Evolutionary conservation across 495 filamentous ascomycete species (phyloP).

Genomic region (Talaromyces proteolyticus): DNA sequence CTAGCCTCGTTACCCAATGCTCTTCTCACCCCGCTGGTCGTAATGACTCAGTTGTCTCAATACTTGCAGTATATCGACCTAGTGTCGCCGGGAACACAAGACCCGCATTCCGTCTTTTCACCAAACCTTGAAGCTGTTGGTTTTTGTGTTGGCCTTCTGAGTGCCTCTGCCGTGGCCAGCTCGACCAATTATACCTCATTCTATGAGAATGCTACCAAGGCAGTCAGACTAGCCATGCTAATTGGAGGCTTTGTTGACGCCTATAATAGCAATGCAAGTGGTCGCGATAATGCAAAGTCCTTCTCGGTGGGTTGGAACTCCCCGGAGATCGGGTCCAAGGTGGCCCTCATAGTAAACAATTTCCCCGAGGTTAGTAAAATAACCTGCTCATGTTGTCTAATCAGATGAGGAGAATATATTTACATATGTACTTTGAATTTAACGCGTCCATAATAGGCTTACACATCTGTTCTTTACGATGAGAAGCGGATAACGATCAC

Average conservation of each 20-base stretch:
- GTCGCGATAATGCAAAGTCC: slow-evolving; percentile 10
- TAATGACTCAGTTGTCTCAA: slow-evolving; percentile 26
- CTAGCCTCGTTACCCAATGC: slow-evolving; percentile 21
- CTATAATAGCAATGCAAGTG: slow-evolving; percentile 21
- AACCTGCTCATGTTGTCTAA: not conserved
- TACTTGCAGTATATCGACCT: slow-evolving; percentile 10
- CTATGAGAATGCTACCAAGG: slow-evolving; percentile 27
- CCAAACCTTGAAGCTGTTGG: slow-evolving; percentile 26
- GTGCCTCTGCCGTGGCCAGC: slow-evolving; percentile 28
- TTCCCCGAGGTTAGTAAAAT: not conserved
- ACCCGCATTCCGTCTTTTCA: too few species aligned
- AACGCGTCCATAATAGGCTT: too few species aligned
- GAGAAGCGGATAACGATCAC: slow-evolving; percentile 17
- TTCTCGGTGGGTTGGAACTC: slow-evolving; percentile 17
- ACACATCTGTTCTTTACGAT: slow-evolving; percentile 9
- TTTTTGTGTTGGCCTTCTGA: slow-evolving; percentile 39
- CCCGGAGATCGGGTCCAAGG: too few species aligned
- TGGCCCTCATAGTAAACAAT: too few species aligned
- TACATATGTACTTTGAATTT: too few species aligned
- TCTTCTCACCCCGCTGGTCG: slow-evolving; percentile 28
- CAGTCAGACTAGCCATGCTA: slow-evolving; percentile 30
- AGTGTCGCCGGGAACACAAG: not conserved
- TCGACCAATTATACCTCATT: slow-evolving; percentile 16
- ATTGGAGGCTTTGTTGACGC: slow-evolving; percentile 37
- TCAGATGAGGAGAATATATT: too few species aligned